These are phyloP conservation scores for Diutina pseudorugosa DNA, from an alignment of 1,139 yeast genomes.

Conservation along the genomic window DNA sequence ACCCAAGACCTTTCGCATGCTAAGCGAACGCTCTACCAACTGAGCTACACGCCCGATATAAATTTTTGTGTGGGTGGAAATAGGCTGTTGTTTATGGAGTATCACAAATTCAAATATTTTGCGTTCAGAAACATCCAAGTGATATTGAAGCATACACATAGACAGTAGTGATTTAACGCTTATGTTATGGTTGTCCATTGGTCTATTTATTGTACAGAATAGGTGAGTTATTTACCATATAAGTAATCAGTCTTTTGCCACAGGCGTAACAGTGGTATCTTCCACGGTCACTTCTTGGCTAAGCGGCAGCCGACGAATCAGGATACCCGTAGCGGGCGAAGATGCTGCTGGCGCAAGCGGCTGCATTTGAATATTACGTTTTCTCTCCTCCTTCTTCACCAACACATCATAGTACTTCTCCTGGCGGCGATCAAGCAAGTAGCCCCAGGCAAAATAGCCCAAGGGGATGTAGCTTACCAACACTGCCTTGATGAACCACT, in stretches of 20 bases:
- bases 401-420: not conserved
- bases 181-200: no score
- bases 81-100: not conserved
- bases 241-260: not conserved
- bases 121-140: no score
- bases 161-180: no score
- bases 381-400: not conserved
- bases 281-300: not conserved
- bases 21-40: not conserved
- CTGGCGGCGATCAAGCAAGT: constrained; percentile 1
- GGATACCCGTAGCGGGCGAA: not conserved
- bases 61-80: not conserved
- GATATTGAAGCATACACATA: no score
- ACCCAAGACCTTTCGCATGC: not conserved
- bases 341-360: not conserved
- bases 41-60: not conserved
- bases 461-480: not conserved
- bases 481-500: not conserved
- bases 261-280: not conserved
- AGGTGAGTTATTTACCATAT: no score
- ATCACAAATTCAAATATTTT: no score
- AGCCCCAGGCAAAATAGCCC: not conserved
- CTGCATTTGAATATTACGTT: not conserved
- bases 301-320: not conserved
- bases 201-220: no score